phyloP scores from a whole-genome alignment of 768 basidiomycete genomes.

The Amanita rimosa region DNA sequence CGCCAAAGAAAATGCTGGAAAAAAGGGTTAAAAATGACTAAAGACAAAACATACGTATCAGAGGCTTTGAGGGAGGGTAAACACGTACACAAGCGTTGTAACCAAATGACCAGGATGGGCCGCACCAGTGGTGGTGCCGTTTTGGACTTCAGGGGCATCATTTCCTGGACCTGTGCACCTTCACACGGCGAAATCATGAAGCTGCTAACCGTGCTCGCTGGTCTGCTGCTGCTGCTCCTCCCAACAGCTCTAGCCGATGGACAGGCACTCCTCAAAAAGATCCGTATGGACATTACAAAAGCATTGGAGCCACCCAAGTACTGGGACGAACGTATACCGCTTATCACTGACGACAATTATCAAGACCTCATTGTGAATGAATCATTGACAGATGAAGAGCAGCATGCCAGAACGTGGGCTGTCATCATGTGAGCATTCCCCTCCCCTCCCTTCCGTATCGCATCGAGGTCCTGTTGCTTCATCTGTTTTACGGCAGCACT shows the following conservation, averaged over 20 bases:
- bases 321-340: constrained; percentile 67
- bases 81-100: neutral
- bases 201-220: constrained; percentile 22
- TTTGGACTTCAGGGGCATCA: neutral
- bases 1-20: no score
- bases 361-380: constrained; percentile 64
- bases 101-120: neutral
- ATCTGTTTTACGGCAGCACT: constrained; percentile 1
- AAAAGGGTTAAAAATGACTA: no score
- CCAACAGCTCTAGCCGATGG: constrained; percentile 24
- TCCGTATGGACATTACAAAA: constrained; percentile 69
- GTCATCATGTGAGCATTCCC: constrained; percentile 52
- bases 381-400: constrained; percentile 48
- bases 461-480: neutral
- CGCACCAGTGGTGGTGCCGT: no score
- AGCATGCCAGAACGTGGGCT: constrained; percentile 63
- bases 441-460: constrained; percentile 3
- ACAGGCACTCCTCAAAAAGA: constrained; percentile 36
- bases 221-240: constrained; percentile 20
- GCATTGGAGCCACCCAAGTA: constrained; percentile 22
- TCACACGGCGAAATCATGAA: constrained; percentile 31
- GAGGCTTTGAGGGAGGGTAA: no score
- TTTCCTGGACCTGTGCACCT: neutral
- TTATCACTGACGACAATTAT: constrained; percentile 80
- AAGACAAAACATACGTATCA: no score